Evolutionary conservation across 306 rosid species (phyloP), one percentile per base, ranked within the genome.

Genomic region (Astragalus membranaceus): DNA sequence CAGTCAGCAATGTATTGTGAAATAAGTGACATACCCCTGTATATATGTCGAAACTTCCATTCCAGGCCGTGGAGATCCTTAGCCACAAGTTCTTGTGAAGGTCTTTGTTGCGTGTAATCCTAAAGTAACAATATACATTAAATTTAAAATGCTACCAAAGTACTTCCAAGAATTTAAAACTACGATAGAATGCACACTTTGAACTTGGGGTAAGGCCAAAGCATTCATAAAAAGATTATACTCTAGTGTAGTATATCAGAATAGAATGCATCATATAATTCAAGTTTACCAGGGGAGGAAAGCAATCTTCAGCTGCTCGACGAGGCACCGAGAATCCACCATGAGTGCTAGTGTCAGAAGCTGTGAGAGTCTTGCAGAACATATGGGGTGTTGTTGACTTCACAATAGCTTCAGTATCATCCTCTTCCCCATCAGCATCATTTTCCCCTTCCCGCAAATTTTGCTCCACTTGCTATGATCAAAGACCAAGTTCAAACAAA

Each of bases 261-360:
- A 14, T 9, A 72, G 15, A 43, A 57, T 29, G 33, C 53, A 63
- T n/a, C 14, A 50, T 64, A 54, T 62, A 10, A 2, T 59, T 69
- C 17, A 52, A 39, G 12, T 52, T 75, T 89, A 95, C 99, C 96
- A 95, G 83, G 43, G 97, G 91, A 67, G 99, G 97, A 69, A 95
- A 95, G 83, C 99, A 95, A 81, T 95, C 99, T 80, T 95, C 99
- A n/a, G 99, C 99, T 0, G 99, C 99, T 8, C 99, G 92, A 35
- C 99, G 92, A 32, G 99, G 99, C 23, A 95, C 99, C 2, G 99
- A 95, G 80, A 95, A 95, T 17, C 99, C 99, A 57, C 99, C 99
- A 61, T 95, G 99, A 74, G 99, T 91, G 81, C 99, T 95, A 6
- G 99, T 95, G 75, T 95, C 99, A 11, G 99, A 95, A 54, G 99